Evolutionary conservation across 352 stramenopile species (phyloP).

Genomic region (Phytophthora melonis): DNA sequence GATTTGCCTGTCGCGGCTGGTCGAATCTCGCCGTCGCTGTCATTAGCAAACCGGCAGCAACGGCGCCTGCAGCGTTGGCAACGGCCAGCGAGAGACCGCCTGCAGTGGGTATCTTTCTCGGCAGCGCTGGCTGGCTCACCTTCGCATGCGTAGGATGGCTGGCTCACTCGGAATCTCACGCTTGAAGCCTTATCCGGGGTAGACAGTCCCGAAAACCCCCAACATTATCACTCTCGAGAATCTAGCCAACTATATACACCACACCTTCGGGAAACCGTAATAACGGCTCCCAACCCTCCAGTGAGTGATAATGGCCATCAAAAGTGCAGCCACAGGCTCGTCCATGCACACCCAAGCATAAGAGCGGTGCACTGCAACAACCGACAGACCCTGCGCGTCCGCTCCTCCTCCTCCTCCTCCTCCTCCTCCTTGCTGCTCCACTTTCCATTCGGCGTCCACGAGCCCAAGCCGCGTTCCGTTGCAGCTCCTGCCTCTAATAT

Average conservation of each 20-base stretch:
- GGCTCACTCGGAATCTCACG: too few relatives aligned
- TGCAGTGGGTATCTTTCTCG: too few relatives aligned
- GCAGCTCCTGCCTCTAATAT: too few relatives aligned
- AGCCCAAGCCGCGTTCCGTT: constrained; percentile 4
- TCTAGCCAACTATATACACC: too few relatives aligned
- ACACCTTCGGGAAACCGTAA: too few relatives aligned
- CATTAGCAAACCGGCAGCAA: constrained; percentile 24
- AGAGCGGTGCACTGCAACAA: constrained; percentile 1
- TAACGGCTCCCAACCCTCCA: neutral
- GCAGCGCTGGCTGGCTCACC: neutral
- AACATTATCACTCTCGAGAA: neutral
- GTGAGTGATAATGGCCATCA: neutral
- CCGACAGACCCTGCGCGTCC: neutral
- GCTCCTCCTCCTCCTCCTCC: too few relatives aligned
- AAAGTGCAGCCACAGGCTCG: neutral
- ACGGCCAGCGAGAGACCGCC: neutral
- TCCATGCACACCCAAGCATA: neutral
- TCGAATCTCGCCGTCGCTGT: constrained; percentile 24
- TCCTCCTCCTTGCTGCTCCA: neutral
- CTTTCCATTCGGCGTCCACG: constrained; percentile 21
- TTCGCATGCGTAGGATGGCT: too few relatives aligned
- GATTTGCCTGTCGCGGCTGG: constrained; percentile 22
- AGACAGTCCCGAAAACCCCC: neutral
- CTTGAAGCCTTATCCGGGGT: too few relatives aligned
- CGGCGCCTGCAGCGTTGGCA: constrained; percentile 10